Percentiles rank a stretch among this genome's conserved stretches.
Evolutionary conservation across 371 early-diverging fungal genomes (phyloP).

Genomic region (Fennellomyces sp.): DNA sequence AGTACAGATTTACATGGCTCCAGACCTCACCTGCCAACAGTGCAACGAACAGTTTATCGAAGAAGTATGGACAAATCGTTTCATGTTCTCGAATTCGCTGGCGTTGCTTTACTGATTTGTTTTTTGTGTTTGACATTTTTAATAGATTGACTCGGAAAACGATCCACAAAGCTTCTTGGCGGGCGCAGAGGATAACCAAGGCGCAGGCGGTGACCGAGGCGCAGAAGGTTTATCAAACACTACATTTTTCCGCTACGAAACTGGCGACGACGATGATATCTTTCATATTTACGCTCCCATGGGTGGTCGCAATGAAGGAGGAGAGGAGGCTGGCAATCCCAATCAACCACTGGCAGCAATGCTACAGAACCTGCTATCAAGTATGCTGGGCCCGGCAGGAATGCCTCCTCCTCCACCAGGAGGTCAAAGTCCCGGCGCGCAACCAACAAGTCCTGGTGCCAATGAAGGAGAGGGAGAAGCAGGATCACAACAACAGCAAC

Average conservation of each 20-base stretch:
- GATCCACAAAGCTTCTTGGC: slow-evolving; percentile 14
- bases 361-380: slow-evolving; percentile 27
- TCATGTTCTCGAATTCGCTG: not conserved
- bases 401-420: too few species aligned
- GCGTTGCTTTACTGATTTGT: not conserved
- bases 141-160: slow-evolving; percentile 20
- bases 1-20: slow-evolving; percentile 49
- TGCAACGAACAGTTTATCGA: slow-evolving; percentile 71
- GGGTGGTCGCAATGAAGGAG: not conserved
- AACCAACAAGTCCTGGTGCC: not conserved
- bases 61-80: slow-evolving; percentile 42
- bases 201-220: not conserved
- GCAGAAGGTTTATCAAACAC: not conserved
- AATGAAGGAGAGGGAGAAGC: not conserved
- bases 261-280: slow-evolving; percentile 14
- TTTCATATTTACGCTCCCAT: slow-evolving; percentile 9
- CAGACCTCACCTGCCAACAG: slow-evolving; percentile 65
- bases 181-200: not conserved
- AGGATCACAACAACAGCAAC: slow-evolving; percentile 1
- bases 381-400: slow-evolving; percentile 16
- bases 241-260: slow-evolving; percentile 7
- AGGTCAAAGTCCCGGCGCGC: too few species aligned
- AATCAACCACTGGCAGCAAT: slow-evolving; percentile 22
- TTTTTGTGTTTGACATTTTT: not conserved
- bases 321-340: not conserved